Evolutionary conservation across 352 stramenopile species (phyloP).

Genomic region (Globisporangium cederbergense): DNA sequence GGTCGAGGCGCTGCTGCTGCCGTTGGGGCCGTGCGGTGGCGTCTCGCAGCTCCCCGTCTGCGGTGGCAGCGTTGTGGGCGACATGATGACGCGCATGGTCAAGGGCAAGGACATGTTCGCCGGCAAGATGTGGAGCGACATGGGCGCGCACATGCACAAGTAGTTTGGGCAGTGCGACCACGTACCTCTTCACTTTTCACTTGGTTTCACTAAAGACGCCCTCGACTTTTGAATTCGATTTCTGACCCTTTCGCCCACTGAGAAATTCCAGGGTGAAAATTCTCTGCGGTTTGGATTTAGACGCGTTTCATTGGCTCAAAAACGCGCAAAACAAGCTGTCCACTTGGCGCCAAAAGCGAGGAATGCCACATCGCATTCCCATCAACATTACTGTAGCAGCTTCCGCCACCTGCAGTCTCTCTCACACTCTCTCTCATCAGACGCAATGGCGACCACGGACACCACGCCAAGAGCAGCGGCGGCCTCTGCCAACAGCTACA

Average conservation of each 20-base stretch:
- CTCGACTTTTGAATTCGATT: too few relatives aligned
- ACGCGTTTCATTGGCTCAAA: too few relatives aligned
- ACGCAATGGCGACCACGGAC: not conserved
- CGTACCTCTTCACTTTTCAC: too few relatives aligned
- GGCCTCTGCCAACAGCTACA: conserved; percentile 10
- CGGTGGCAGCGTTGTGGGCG: conserved; percentile 33
- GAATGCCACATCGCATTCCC: too few relatives aligned
- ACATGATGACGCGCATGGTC: conserved; percentile 35
- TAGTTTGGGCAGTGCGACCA: too few relatives aligned
- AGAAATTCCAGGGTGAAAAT: too few relatives aligned
- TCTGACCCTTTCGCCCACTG: too few relatives aligned
- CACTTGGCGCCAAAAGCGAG: too few relatives aligned
- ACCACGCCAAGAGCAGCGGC: not conserved
- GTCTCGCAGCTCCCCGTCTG: conserved; percentile 42
- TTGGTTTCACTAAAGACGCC: too few relatives aligned
- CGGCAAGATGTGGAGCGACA: conserved; percentile 15
- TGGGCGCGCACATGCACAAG: conserved; percentile 6
- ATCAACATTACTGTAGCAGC: not conserved
- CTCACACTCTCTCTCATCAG: not conserved
- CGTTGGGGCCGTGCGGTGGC: conserved; percentile 29
- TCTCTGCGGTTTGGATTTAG: too few relatives aligned
- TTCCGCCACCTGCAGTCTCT: not conserved
- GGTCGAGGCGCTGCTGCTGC: conserved; percentile 33
- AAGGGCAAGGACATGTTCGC: conserved; percentile 40
- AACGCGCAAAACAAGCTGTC: too few relatives aligned